Evolutionary conservation across 768 basidiomycete species (phyloP).

Genomic region (Symmetrospora coprosmae): DNA sequence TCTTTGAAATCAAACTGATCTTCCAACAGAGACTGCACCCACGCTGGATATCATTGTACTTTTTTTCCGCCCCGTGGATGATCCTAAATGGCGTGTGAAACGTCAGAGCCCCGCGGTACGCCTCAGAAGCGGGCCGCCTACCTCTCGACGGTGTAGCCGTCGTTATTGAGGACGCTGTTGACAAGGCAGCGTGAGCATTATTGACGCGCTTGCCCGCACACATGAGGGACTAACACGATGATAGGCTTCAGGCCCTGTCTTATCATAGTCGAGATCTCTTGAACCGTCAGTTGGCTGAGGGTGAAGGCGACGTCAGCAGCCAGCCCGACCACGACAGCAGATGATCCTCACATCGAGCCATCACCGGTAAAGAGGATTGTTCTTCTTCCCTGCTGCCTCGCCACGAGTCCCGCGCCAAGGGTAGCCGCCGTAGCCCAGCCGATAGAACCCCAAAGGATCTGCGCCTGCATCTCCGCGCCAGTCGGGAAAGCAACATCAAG

Average conservation of each 20-base stretch:
- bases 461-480: conserved; percentile 51
- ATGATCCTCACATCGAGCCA: not conserved
- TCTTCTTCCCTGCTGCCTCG: conserved; percentile 49
- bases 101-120: no score
- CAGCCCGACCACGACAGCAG: conserved; percentile 39
- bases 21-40: no score
- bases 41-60: conserved; percentile 13
- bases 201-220: no score
- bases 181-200: no score
- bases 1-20: no score
- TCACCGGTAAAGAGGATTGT: conserved; percentile 46
- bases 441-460: conserved; percentile 55
- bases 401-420: conserved; percentile 45
- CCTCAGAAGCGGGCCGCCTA: no score
- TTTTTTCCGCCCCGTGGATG: conserved; percentile 1
- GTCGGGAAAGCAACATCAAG: conserved; percentile 64
- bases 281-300: conserved; percentile 40
- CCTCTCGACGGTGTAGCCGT: conserved; percentile 17
- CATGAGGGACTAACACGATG: conserved; percentile 27
- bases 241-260: conserved; percentile 52
- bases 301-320: conserved; percentile 69
- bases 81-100: no score
- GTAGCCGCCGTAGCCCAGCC: conserved; percentile 79
- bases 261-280: conserved; percentile 56
- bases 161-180: conserved; percentile 7